Conservation (phyloP, 352 stramenopile genomes). For the Blastocystis sp. region DNA sequence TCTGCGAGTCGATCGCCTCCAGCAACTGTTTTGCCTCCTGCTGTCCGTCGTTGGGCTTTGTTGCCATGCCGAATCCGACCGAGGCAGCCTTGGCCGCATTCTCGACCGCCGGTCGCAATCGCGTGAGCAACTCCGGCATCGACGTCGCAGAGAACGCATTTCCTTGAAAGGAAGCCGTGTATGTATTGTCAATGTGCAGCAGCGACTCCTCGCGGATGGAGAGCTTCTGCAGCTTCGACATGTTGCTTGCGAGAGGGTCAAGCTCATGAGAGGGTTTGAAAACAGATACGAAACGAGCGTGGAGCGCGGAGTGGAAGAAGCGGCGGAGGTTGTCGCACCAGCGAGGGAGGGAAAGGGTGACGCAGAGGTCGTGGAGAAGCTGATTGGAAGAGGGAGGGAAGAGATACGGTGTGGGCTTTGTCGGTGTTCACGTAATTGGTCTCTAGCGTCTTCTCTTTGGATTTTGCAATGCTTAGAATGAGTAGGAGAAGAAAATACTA, state of each 20-base stretch:
- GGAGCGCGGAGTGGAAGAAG: constrained; percentile 34
- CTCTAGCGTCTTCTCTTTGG: constrained; percentile 24
- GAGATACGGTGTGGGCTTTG: not conserved
- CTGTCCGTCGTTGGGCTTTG: not conserved
- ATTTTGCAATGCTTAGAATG: not conserved
- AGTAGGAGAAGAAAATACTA: not conserved
- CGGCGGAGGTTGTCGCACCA: constrained; percentile 40
- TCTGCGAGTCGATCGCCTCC: not conserved
- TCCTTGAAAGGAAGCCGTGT: not conserved
- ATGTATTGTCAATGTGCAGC: not conserved
- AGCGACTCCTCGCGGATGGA: not conserved
- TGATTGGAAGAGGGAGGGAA: not conserved
- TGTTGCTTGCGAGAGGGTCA: not conserved
- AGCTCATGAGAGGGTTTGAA: not conserved
- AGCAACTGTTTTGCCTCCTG: not conserved
- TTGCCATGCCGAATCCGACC: not conserved
- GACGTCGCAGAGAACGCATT: not conserved
- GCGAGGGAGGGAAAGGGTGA: not conserved
- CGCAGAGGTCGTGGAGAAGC: constrained; percentile 8
- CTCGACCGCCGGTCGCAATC: not conserved
- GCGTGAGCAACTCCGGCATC: not conserved
- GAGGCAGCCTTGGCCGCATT: not conserved
- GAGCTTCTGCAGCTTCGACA: not conserved
- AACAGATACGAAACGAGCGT: not conserved
- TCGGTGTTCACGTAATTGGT: constrained; percentile 32